Base-by-base conservation (phyloP, 352 stramenopile species). In the Phytophthora colocasiae region DNA sequence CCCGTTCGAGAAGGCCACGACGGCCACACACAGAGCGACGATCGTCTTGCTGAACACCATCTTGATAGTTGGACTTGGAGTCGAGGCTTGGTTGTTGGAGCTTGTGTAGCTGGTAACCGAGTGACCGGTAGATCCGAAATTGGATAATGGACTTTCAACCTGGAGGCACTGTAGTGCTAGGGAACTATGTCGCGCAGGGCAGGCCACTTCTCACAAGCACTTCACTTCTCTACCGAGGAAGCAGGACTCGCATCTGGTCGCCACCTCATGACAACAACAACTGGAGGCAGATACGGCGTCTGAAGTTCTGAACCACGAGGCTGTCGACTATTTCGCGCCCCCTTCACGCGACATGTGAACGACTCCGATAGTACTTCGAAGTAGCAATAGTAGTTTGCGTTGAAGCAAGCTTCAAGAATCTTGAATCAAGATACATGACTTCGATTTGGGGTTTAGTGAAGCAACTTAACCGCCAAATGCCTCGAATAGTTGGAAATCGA, bases 71-170 rank as follows among this genome's bases (percentile, higher is more conserved):
- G 27, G 26, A 36, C 11, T 19, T 17, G 45, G 12, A 40, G 27
- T 31, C 27, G 6, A 31, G 6, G 27, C 27, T 31, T 31, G 4
- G 27, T 31, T 7, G 27, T 31, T 31, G 27, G 27, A 31, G 6
- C 27, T 31, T 4, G 27, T 31, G 27, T 31, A 31, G 27, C 27
- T 31, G 27, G 27, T 7, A 31, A 52, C 14, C 45, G 45, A 26
- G 45, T 52, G 11, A 17, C 45, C 26, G 45, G 45, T 36, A 39
- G 24, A 38, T 52, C 45, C 27, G 26, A 52, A 52, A 24, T 26
- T 40, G 45, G 48, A 32, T 45, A 46, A 39, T 60, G 39, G 39
- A 46, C 14, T 19, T 49, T 11, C 17, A 49, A 22, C 22, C 6
- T 24, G 40, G 15, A 5, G 40, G 9, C 6, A 31, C 27, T 31